These are phyloP conservation scores for Cornus kousa DNA, from an alignment of 148 eudicot species.

Conservation along the genomic window DNA sequence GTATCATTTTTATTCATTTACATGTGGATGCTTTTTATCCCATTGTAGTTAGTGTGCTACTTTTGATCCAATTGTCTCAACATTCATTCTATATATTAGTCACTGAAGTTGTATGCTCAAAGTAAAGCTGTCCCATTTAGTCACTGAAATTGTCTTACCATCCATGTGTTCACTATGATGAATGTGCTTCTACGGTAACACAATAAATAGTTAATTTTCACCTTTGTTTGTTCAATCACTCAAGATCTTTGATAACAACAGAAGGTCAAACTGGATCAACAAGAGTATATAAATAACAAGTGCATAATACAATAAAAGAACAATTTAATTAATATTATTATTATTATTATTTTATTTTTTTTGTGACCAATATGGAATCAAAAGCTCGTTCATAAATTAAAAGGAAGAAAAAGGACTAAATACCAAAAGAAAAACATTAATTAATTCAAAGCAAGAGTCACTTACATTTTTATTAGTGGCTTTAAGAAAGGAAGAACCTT, in stretches of 20 bases:
- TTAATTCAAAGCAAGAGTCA: slow-evolving; percentile 4
- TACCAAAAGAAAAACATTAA: not conserved
- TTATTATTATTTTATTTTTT: too few species aligned
- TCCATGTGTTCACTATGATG: not conserved
- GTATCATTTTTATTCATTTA: not conserved
- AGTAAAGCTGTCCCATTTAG: not conserved
- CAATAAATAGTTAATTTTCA: not conserved
- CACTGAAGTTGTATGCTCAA: not conserved
- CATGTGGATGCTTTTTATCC: not conserved
- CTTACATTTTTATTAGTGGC: slow-evolving; percentile 62
- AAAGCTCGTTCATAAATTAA: not conserved
- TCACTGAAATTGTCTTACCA: not conserved
- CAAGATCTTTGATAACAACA: not conserved
- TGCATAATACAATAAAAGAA: too few species aligned
- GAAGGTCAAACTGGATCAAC: not conserved
- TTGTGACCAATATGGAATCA: too few species aligned
- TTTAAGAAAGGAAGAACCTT: slow-evolving; percentile 83
- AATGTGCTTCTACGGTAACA: too few species aligned
- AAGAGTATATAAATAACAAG: too few species aligned
- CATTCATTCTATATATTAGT: not conserved
- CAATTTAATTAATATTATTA: too few species aligned
- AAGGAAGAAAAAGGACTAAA: slow-evolving; percentile 1
- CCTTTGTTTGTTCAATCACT: not conserved
- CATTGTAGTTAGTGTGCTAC: not conserved
- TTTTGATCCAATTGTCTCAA: not conserved